phyloP scores from a whole-genome alignment of 225 moss, liverwort and hornwort species.

The Antitrichia curtipendula region DNA sequence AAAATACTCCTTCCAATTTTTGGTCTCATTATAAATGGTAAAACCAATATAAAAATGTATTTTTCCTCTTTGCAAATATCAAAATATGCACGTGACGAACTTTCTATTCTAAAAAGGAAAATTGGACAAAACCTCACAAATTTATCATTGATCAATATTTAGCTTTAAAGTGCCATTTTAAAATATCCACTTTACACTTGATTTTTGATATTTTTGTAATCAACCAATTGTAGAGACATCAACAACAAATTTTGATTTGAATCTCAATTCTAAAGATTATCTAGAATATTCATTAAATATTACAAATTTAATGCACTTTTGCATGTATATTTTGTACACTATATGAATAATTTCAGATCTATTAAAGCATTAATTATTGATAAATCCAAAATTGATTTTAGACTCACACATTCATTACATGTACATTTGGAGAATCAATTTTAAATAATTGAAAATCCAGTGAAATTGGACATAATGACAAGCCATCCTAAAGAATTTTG shows the following conservation, averaged over 20 bases:
- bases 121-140: background rate
- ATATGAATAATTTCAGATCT: too few species aligned
- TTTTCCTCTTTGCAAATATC: background rate
- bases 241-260: too few species aligned
- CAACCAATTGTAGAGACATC: background rate
- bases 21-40: background rate
- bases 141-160: background rate
- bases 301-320: background rate
- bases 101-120: background rate
- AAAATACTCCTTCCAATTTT: background rate
- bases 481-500: background rate
- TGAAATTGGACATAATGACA: background rate
- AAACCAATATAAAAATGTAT: background rate
- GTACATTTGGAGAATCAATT: background rate
- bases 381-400: background rate
- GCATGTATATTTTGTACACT: background rate
- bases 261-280: too few species aligned
- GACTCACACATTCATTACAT: background rate
- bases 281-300: background rate
- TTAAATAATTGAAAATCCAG: accelerated
- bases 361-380: background rate
- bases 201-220: background rate
- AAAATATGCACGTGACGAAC: background rate
- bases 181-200: background rate
- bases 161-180: background rate